Evolutionary conservation across 148 eudicot genomes (phyloP).

Genomic region (Selenicereus undatus): DNA sequence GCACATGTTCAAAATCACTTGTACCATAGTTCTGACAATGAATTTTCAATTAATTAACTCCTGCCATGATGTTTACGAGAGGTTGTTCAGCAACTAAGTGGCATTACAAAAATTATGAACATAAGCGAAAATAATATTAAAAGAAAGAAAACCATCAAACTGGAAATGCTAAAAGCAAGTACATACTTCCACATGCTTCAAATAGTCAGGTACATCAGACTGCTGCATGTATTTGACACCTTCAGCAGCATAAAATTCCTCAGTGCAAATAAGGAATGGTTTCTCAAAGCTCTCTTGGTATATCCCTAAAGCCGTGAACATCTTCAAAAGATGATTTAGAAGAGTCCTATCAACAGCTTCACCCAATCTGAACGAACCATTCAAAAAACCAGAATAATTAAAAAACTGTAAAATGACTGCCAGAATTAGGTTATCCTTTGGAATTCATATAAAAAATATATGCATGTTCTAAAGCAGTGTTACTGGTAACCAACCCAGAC

Average conservation of each 20-base stretch:
- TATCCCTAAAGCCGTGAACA: slow-evolving; percentile 91
- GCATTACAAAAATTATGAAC: background rate
- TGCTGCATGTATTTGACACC: slow-evolving; percentile 94
- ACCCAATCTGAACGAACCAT: slow-evolving; percentile 59
- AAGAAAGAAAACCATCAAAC: background rate
- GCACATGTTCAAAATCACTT: background rate
- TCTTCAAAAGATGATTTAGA: slow-evolving; percentile 91
- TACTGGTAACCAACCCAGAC: background rate
- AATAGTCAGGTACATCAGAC: slow-evolving; percentile 92
- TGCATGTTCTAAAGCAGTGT: background rate
- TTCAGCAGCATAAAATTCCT: slow-evolving; percentile 95
- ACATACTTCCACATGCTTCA: slow-evolving; percentile 91
- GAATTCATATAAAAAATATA: background rate
- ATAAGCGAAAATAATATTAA: background rate
- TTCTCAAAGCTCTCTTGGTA: slow-evolving; percentile 91
- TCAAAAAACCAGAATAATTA: slow-evolving; percentile 2
- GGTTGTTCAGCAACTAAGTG: background rate
- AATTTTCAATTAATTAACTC: background rate
- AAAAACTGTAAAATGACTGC: background rate
- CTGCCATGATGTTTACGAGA: background rate
- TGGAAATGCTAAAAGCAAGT: slow-evolving; percentile 12
- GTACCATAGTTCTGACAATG: background rate
- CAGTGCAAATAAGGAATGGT: slow-evolving; percentile 79
- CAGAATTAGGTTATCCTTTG: background rate
- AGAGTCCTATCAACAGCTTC: slow-evolving; percentile 97